Evolutionary conservation across 176 grass and related monocot genomes (phyloP).

Genomic region (Cymbopogon citratus): DNA sequence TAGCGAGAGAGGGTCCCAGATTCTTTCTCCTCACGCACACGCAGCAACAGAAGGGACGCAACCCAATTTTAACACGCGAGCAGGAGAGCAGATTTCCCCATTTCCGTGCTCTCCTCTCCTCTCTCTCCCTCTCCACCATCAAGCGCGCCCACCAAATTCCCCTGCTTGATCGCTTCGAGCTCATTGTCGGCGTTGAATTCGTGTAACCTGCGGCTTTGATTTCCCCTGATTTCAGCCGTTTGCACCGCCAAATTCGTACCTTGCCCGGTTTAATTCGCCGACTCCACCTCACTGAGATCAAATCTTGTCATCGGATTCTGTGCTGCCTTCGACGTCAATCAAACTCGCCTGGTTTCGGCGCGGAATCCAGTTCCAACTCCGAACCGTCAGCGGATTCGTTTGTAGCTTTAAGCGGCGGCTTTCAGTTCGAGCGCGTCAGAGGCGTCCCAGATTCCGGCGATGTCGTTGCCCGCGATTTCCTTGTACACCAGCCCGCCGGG

Average conservation of each 20-base stretch:
- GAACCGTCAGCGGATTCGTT: background rate
- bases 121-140: too few species aligned
- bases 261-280: constrained; percentile 21
- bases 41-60: constrained; percentile 20
- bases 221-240: background rate
- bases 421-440: background rate
- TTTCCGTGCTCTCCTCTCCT: background rate
- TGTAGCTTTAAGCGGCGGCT: background rate
- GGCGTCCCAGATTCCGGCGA: too few species aligned
- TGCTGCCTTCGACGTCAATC: background rate
- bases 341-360: background rate
- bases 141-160: background rate
- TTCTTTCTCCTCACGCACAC: constrained; percentile 32
- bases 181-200: background rate
- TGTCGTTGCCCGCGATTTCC: too few species aligned
- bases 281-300: background rate
- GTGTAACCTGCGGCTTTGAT: background rate
- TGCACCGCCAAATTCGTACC: background rate
- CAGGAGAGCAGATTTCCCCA: constrained; percentile 31
- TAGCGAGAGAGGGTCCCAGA: constrained; percentile 23
- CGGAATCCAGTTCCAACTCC: background rate
- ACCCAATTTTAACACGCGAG: constrained; percentile 21
- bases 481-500: too few species aligned
- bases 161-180: background rate
- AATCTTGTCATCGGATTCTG: background rate